Evolutionary conservation across 169 alveolate genomes (phyloP), one percentile per base, ranked within the genome.

Genomic region (Theileria sp.): DNA sequence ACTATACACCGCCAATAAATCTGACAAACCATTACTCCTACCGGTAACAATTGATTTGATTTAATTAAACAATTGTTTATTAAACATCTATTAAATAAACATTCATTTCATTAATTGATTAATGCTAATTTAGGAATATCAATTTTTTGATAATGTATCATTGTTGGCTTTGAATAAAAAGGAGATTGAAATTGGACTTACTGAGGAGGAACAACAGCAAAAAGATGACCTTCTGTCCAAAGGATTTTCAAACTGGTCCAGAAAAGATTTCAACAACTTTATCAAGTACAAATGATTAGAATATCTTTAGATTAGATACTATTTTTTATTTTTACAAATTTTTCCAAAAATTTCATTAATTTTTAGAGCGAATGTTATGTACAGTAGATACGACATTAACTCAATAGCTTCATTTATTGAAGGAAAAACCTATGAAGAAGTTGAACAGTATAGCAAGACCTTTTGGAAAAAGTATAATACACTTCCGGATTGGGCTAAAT

Each of bases 201-300:
- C 85, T 0, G 92, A 81, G 13, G 91, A 84, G 51, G 69, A 65
- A 28, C 80, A 86, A n/a, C 85, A 66, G 19, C 79, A 79, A 28
- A 89, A 86, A 25, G 88, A 74, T 12, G 56, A 75, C 68, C 81
- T 89, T 8, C 60, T 89, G 4, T 28, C 80, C 0, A 86, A 86
- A 51, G 94, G 94, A 0, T 89, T 89, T 61, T 81, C 86, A n/a
- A 77, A 67, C 17, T 89, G 94, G 94, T 70, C 88, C 30, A 81
- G 76, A 54, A 72, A 80, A n/a, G 88, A 89, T 65, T 70, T 89
- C 73, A 71, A 75, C 10, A 77, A 83, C 30, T 89, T 89, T 19
- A 75, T 89, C 44, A 80, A 79, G 93, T 80, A n/a, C n/a, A n/a
- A n/a, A n/a, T n/a, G n/a, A n/a, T n/a, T n/a, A n/a, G n/a, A n/a